Conservation (phyloP, 2,329 filamentous ascomycete species). For the Xylaria sp. region DNA sequence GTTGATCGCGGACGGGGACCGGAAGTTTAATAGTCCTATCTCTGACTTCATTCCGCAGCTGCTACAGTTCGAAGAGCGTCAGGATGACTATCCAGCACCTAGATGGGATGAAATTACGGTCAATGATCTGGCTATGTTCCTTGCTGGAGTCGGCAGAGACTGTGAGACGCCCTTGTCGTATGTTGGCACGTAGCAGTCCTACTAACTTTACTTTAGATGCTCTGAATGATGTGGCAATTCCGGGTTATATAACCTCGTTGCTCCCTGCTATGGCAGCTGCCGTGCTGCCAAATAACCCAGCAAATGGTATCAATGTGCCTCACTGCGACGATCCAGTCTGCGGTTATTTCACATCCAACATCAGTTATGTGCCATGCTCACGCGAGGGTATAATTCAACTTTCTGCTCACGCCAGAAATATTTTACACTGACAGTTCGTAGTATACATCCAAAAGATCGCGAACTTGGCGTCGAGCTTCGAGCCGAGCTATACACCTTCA, state of each 20-base stretch:
- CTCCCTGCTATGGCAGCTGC: conserved; percentile 22
- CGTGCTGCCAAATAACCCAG: conserved; percentile 25
- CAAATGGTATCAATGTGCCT: conserved; percentile 26
- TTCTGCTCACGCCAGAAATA: background rate
- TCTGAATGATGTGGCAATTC: conserved; percentile 25
- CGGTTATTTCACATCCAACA: conserved; percentile 26
- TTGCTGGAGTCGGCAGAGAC: conserved; percentile 23
- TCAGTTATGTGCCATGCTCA: conserved; percentile 21
- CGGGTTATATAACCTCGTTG: conserved; percentile 9
- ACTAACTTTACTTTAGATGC: conserved; percentile 18
- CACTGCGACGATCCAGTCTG: conserved; percentile 24
- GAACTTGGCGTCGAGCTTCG: conserved; percentile 24
- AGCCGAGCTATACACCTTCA: conserved; percentile 20
- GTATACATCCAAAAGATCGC: conserved; percentile 22
- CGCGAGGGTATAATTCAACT: conserved; percentile 16
- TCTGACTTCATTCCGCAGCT: conserved; percentile 27
- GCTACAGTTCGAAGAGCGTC: background rate
- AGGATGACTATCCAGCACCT: conserved; percentile 22
- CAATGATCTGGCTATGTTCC: conserved; percentile 29
- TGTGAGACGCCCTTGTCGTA: conserved; percentile 8
- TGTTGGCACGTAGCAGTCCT: background rate
- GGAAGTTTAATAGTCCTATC: conserved; percentile 25
- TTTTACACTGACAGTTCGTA: conserved; percentile 9
- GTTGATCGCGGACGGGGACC: conserved; percentile 27
- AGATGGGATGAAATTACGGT: conserved; percentile 28